A percentile compares a stretch with the other conserved stretches of the same genome.
Conservation (phyloP, 2,329 filamentous ascomycete species). For the Aspergillus aculeatus region DNA sequence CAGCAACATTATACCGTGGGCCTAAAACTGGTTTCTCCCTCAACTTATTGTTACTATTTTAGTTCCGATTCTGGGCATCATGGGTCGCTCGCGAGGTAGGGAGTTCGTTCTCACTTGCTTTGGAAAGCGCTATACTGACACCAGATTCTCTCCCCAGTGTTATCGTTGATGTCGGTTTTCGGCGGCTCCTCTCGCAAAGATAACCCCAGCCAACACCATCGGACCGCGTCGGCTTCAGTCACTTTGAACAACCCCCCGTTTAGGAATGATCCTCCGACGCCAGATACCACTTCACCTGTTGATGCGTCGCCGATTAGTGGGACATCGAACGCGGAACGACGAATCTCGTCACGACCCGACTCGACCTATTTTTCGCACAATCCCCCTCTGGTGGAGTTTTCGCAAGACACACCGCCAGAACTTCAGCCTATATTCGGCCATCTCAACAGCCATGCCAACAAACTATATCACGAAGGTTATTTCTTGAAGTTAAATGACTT, state of each 20-base stretch:
- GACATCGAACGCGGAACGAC: slow-evolving; percentile 48
- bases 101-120: slow-evolving; percentile 10
- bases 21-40: slow-evolving; percentile 19
- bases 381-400: slow-evolving; percentile 80
- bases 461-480: slow-evolving; percentile 96
- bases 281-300: slow-evolving; percentile 37
- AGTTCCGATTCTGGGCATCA: slow-evolving; percentile 20
- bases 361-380: slow-evolving; percentile 87
- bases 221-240: slow-evolving; percentile 21
- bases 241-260: slow-evolving; percentile 25
- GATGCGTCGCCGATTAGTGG: slow-evolving; percentile 41
- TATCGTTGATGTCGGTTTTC: slow-evolving; percentile 76
- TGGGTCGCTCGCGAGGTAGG: slow-evolving; percentile 43
- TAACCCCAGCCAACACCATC: slow-evolving; percentile 32
- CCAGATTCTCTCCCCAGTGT: slow-evolving; percentile 55
- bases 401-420: slow-evolving; percentile 84
- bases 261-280: slow-evolving; percentile 33
- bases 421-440: slow-evolving; percentile 91
- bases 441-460: slow-evolving; percentile 92
- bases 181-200: slow-evolving; percentile 40
- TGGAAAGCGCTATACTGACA: background rate
- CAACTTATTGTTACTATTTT: slow-evolving; percentile 7
- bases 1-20: background rate
- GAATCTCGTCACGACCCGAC: slow-evolving; percentile 64
- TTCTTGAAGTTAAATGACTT: slow-evolving; percentile 96